These are phyloP conservation scores for Pichiaceae sp. DNA, from an alignment of 1,139 yeast genomes.

Conservation along the genomic window DNA sequence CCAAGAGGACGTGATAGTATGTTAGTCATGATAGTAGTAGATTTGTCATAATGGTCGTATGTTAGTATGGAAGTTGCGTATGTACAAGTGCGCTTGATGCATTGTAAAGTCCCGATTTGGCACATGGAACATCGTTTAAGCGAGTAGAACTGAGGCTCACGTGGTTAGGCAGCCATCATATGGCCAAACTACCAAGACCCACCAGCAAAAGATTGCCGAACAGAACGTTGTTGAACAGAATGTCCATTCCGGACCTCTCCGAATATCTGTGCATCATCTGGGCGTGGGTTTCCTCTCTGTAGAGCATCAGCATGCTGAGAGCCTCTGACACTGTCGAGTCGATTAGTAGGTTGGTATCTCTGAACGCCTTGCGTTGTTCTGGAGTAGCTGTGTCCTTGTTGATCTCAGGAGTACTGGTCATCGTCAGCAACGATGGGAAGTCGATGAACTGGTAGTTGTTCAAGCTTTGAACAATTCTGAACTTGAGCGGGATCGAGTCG, in stretches of 20 bases:
- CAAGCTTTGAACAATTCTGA: constrained; percentile 54
- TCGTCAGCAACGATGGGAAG: constrained; percentile 16
- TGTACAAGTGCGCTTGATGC: no score
- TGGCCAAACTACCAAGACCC: constrained; percentile 26
- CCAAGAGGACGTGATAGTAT: no score
- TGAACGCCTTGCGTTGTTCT: constrained; percentile 8
- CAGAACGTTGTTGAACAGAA: constrained; percentile 23
- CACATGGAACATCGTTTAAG: no score
- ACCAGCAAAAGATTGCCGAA: constrained; percentile 26
- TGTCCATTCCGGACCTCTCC: constrained; percentile 22
- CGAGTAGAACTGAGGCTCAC: no score
- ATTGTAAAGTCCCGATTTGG: no score
- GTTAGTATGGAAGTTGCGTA: no score
- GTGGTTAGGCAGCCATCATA: no score
- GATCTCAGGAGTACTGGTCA: constrained; percentile 9
- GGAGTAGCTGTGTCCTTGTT: constrained; percentile 3
- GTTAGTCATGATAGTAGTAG: no score
- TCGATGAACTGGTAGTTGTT: constrained; percentile 34
- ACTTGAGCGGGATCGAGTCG: constrained; percentile 35
- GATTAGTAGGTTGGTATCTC: constrained; percentile 20
- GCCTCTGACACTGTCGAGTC: constrained; percentile 22
- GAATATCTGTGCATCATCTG: constrained; percentile 21
- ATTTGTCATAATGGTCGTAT: no score
- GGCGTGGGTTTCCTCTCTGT: constrained; percentile 24
- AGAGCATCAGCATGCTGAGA: constrained; percentile 17